Conservation (phyloP, 2,329 filamentous ascomycete species). For the Rosellinia necatrix region DNA sequence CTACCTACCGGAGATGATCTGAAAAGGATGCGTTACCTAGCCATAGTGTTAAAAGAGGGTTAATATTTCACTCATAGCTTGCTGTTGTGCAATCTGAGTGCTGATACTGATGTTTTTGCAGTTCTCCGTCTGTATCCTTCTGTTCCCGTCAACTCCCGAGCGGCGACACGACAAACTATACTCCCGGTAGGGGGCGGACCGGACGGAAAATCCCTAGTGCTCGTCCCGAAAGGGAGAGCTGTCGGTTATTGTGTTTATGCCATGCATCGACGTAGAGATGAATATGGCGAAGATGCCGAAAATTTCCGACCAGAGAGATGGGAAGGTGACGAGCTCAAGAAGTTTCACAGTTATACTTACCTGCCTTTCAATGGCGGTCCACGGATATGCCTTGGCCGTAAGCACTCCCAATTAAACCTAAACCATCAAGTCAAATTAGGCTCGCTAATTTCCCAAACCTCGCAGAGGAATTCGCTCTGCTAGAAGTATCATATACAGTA, state of each 20-base stretch:
- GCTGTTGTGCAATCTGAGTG: neutral
- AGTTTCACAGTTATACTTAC: neutral
- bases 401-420: too few species aligned
- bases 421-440: too few species aligned
- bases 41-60: conserved; percentile 7
- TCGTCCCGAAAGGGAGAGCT: conserved; percentile 35
- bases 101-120: neutral
- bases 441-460: too few species aligned
- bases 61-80: neutral
- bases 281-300: conserved; percentile 41
- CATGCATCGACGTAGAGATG: conserved; percentile 42
- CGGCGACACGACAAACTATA: conserved; percentile 31
- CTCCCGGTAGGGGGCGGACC: conserved; percentile 41
- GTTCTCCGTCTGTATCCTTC: conserved; percentile 11
- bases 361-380: conserved; percentile 11
- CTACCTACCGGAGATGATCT: neutral
- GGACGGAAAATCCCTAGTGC: conserved; percentile 36
- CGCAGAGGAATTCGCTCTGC: neutral
- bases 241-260: conserved; percentile 36
- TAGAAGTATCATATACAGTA: conserved; percentile 5
- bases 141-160: conserved; percentile 6
- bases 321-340: conserved; percentile 15
- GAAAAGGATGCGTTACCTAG: conserved; percentile 4
- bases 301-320: conserved; percentile 44
- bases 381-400: neutral